Percentiles rank a stretch among this genome's conserved stretches.
phyloP scores from a whole-genome alignment of 1,284 basidiomycete species.

The Pisolithus thermaeus region DNA sequence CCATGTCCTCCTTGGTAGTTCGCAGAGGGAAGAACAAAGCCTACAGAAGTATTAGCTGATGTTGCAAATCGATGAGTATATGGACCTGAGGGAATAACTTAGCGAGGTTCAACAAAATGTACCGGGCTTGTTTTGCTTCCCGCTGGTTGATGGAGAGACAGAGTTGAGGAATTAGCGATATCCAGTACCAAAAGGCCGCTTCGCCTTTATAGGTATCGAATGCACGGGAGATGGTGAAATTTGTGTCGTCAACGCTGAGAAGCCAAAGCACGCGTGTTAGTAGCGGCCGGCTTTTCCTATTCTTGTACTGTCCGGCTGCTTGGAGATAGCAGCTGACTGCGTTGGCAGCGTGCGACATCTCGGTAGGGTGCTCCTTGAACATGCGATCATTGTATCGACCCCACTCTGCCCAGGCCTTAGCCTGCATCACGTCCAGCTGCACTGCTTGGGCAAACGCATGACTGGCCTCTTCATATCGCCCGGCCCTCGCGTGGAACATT shows the following conservation, averaged over 20 bases:
- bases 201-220: constrained; percentile 98
- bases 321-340: constrained; percentile 98
- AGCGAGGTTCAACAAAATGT: constrained; percentile 86
- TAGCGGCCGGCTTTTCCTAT: constrained; percentile 86
- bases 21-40: constrained; percentile 95
- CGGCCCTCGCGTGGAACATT: constrained; percentile 93
- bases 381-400: constrained; percentile 91
- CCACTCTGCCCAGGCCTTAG: constrained; percentile 99
- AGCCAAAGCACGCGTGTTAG: constrained; percentile 94
- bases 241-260: constrained; percentile 87
- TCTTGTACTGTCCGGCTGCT: constrained; percentile 96
- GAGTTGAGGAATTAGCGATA: constrained; percentile 96
- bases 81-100: constrained; percentile 90
- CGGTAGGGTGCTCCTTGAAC: constrained; percentile 79
- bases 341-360: constrained; percentile 76
- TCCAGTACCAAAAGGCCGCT: constrained; percentile 98
- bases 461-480: constrained; percentile 88
- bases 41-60: constrained; percentile 37
- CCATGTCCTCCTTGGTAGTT: constrained; percentile 88
- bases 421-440: constrained; percentile 90
- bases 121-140: constrained; percentile 90
- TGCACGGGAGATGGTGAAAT: constrained; percentile 74
- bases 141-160: constrained; percentile 85
- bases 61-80: constrained; percentile 5
- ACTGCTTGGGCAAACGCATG: constrained; percentile 92